Base-by-base conservation (phyloP, 78 protist species). In the Guillardia theta region DNA sequence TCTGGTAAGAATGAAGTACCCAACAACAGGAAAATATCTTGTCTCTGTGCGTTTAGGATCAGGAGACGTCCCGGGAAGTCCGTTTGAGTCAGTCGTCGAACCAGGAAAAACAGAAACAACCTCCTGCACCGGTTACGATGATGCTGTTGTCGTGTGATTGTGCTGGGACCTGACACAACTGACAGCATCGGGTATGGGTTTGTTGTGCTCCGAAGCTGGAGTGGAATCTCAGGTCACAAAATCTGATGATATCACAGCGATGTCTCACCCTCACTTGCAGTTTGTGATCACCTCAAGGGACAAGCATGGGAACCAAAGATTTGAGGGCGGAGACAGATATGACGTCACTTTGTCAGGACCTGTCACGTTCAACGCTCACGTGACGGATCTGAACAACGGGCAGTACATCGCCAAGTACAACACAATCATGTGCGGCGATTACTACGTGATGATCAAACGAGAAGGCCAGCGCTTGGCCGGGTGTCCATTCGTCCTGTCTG, bases 381-480 rank as follows among this genome's bases (percentile, higher is more conserved):
- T 80, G 2, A 44, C 48, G 24, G 90, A 80, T 48, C 10, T 44
- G 44, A 80, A 80, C 48, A 44, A 80, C 90, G 90, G 90, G 27
- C 0, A 30, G 30, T 80, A 80, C 10, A 24, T 30, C 30, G 48
- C 24, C 53, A 39, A 44, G 36, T 80, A 80, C 90, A 80, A 39
- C 90, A 80, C 53, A 5, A 80, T 80, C 50, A 80, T 80, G 90
- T 80, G 90, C 50, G 90, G 90, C 0, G 48, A 44, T 18, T 80
- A 80, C 90, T 44, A 9, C 45, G 90, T 80, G 8, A 80, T 27
- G 6, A 43, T 80, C 4, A 15, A 30, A 19, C 90, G 46, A 0
- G 90, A 80, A 22, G 90, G 90, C 24, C 5, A 2, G 48, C 90
- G 58, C 43, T 19, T 80, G 44, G 12, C 53, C 5, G 90, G 90